Evolutionary conservation across 2,329 filamentous ascomycete genomes (phyloP).

Genomic region (Camptophora hylomeconis): DNA sequence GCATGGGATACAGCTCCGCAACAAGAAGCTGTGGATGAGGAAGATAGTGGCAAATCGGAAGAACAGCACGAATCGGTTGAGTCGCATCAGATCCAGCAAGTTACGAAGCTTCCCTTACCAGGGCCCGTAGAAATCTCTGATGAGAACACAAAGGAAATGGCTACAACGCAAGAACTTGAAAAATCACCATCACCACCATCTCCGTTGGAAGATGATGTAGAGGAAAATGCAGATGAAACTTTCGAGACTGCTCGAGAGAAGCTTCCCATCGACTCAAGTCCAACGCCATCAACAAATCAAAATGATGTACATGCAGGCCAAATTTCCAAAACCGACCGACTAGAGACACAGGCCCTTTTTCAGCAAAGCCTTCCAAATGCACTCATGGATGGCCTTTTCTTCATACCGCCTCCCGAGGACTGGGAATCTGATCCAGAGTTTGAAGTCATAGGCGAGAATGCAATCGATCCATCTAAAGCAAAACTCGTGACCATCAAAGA

Average conservation of each 20-base stretch:
- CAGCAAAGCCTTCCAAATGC: constrained; percentile 2
- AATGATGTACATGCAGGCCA: background rate
- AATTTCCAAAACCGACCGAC: background rate
- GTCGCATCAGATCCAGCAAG: too few relatives aligned
- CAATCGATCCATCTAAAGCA: too few relatives aligned
- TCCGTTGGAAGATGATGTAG: background rate
- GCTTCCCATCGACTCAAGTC: background rate
- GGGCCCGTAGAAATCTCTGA: too few relatives aligned
- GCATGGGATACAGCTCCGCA: constrained; percentile 1
- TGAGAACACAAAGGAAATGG: background rate
- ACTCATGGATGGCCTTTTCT: too few relatives aligned
- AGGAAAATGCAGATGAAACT: background rate
- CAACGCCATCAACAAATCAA: background rate
- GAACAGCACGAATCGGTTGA: too few relatives aligned
- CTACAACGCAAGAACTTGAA: background rate
- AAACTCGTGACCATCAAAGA: too few relatives aligned
- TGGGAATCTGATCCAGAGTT: too few relatives aligned
- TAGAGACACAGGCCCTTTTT: constrained; percentile 10
- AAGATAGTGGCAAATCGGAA: too few relatives aligned
- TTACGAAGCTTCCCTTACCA: too few relatives aligned
- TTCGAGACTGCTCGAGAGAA: constrained; percentile 1
- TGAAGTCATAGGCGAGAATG: too few relatives aligned
- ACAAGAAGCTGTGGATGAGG: too few relatives aligned
- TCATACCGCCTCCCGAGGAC: too few relatives aligned
- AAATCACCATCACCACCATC: background rate